These are phyloP conservation scores for Suillus sp. DNA, from an alignment of 768 basidiomycete genomes.

Conservation along the genomic window DNA sequence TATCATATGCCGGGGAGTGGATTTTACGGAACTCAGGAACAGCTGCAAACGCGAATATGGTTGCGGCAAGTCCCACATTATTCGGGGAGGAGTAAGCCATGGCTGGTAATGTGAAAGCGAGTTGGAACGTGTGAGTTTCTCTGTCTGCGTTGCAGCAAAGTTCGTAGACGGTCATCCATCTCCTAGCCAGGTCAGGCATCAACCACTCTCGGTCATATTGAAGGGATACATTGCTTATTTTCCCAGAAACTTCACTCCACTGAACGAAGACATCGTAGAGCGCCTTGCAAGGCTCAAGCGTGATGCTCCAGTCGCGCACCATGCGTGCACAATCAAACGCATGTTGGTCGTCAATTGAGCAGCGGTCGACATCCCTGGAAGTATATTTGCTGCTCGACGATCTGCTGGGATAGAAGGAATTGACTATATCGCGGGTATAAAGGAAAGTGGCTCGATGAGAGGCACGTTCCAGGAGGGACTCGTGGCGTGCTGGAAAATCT, in stretches of 20 bases:
- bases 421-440: constrained; percentile 12
- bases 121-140: constrained; percentile 16
- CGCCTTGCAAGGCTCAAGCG: not conserved
- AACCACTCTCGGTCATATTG: constrained; percentile 27
- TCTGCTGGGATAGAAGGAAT: not conserved
- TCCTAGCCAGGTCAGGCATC: constrained; percentile 18
- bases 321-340: constrained; percentile 14
- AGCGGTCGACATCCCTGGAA: constrained; percentile 14
- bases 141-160: constrained; percentile 18
- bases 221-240: constrained; percentile 5
- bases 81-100: constrained; percentile 30
- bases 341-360: constrained; percentile 11
- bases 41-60: constrained; percentile 33
- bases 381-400: constrained; percentile 7
- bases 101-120: constrained; percentile 34
- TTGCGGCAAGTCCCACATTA: constrained; percentile 22
- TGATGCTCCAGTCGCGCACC: constrained; percentile 8
- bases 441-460: constrained; percentile 19
- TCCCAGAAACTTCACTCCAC: constrained; percentile 5
- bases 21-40: constrained; percentile 14
- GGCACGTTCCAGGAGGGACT: constrained; percentile 22
- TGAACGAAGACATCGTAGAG: not conserved
- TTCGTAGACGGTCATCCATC: constrained; percentile 31
- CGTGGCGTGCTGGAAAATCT: constrained; percentile 19
- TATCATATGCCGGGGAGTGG: constrained; percentile 14